Evolutionary conservation across 306 rosid species (phyloP), one percentile per base, ranked within the genome.

Genomic region (Medicago lupulina): DNA sequence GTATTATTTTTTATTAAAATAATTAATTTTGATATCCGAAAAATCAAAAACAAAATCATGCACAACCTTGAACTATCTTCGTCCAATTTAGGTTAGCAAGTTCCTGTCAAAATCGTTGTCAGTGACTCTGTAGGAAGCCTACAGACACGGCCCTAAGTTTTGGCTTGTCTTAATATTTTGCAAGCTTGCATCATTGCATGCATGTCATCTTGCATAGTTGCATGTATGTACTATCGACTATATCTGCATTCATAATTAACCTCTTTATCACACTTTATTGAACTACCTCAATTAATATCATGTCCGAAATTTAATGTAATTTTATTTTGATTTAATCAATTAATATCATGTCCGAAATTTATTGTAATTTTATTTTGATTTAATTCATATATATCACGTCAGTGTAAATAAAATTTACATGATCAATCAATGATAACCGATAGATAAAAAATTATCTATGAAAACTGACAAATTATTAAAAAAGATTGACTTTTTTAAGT

Each of bases 141-240:
- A 31, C 50, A 85, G 79, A 85, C 88, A 85, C 85, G 88, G 88
- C 70, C 88, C 88, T 65, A 74, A 69, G 69, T 85, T 75, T 75
- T 70, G 85, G 88, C 79, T 77, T 80, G 76, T 80, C 83, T 47
- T 82, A 65, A 64, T 28, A 43, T 67, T 12, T 21, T 64, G 59
- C 69, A 76, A 76, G n/a, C 81, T 46, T 46, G 7, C 44, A 40
- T 40, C 38, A 34, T 54, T 63, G n/a, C 66, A 54, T 77, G 31
- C 23, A 61, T 61, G 67, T 61, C 64, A 58, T 58, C 17, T 23
- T 40, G 51, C 59, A 49, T 44, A 60, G 14, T 80, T 66, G 55
- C 36, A 41, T 66, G 17, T 23, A 67, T 67, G 40, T 28, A 10
- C 4, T 19, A 58, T 66, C 36, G 39, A 5, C 13, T 71, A 43